phyloP scores from a whole-genome alignment of 805 yeast genomes.

The Soucietia sequanensis region DNA sequence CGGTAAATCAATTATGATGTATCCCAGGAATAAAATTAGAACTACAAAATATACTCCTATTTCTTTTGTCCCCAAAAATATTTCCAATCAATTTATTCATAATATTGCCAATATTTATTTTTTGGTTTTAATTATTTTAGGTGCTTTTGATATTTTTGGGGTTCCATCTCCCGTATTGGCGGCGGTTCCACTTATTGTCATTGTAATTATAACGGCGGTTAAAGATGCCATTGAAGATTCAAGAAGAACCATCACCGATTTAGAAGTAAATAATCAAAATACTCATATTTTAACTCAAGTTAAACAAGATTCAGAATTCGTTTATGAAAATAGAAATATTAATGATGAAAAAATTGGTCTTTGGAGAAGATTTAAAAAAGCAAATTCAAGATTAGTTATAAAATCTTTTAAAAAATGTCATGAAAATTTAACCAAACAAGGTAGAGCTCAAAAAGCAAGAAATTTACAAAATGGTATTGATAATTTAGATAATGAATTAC shows the following conservation, averaged over 20 bases:
- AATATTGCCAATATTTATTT: conserved; percentile 92
- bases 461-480: conserved; percentile 8
- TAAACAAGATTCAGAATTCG: conserved; percentile 16
- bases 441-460: conserved; percentile 31
- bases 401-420: conserved; percentile 24
- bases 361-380: conserved; percentile 72
- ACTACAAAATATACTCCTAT: conserved; percentile 95
- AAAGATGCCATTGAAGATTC: conserved; percentile 84
- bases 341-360: conserved; percentile 59
- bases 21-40: conserved; percentile 87
- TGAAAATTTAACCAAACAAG: conserved; percentile 31
- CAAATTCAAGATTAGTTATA: conserved; percentile 31
- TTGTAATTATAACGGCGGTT: conserved; percentile 69
- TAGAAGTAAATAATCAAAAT: conserved; percentile 72
- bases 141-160: conserved; percentile 76
- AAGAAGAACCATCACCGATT: conserved; percentile 66
- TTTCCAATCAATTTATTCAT: conserved; percentile 67
- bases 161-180: conserved; percentile 75
- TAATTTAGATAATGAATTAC: conserved; percentile 8
- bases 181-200: conserved; percentile 77
- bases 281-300: conserved; percentile 56
- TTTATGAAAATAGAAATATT: conserved; percentile 53
- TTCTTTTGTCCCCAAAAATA: conserved; percentile 82
- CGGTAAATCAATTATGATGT: conserved; percentile 57
- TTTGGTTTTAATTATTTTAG: conserved; percentile 73